These are phyloP conservation scores for Phlyctochytrium planicorne DNA, from an alignment of 192 early-diverging fungal genomes.

Conservation along the genomic window DNA sequence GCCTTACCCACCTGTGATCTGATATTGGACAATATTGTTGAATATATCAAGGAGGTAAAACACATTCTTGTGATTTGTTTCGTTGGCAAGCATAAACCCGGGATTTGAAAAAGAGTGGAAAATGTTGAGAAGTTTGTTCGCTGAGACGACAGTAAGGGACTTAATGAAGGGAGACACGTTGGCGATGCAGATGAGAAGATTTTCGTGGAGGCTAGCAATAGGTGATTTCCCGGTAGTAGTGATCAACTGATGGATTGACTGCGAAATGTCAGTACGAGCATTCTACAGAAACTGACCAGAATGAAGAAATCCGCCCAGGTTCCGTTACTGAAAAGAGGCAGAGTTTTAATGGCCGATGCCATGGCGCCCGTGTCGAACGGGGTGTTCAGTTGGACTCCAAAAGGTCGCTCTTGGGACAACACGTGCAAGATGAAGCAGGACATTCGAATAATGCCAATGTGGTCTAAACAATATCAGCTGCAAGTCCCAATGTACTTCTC, in stretches of 20 bases:
- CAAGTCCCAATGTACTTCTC: slow-evolving; percentile 10
- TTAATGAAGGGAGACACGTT: slow-evolving; percentile 84
- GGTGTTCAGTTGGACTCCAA: slow-evolving; percentile 65
- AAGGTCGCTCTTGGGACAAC: slow-evolving; percentile 66
- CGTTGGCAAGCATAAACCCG: slow-evolving; percentile 75
- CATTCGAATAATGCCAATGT: slow-evolving; percentile 74
- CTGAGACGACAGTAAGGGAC: slow-evolving; percentile 65
- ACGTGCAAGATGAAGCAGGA: slow-evolving; percentile 70
- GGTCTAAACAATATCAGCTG: slow-evolving; percentile 36
- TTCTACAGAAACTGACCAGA: slow-evolving; percentile 48
- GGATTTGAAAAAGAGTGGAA: slow-evolving; percentile 77
- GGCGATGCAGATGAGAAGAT: slow-evolving; percentile 71
- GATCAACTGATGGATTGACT: slow-evolving; percentile 75
- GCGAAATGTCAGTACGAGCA: background rate
- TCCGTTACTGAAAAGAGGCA: slow-evolving; percentile 43
- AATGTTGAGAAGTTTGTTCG: slow-evolving; percentile 71
- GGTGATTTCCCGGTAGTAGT: slow-evolving; percentile 66
- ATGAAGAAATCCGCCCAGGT: slow-evolving; percentile 78
- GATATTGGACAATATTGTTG: slow-evolving; percentile 84
- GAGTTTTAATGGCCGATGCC: slow-evolving; percentile 20
- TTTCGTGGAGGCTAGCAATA: slow-evolving; percentile 70
- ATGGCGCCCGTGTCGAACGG: slow-evolving; percentile 45
- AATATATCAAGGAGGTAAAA: slow-evolving; percentile 78
- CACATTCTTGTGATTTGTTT: slow-evolving; percentile 71
- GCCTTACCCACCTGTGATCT: slow-evolving; percentile 56